phyloP scores from a whole-genome alignment of 2,329 filamentous ascomycete species.

The Neofusicoccum sp. region DNA sequence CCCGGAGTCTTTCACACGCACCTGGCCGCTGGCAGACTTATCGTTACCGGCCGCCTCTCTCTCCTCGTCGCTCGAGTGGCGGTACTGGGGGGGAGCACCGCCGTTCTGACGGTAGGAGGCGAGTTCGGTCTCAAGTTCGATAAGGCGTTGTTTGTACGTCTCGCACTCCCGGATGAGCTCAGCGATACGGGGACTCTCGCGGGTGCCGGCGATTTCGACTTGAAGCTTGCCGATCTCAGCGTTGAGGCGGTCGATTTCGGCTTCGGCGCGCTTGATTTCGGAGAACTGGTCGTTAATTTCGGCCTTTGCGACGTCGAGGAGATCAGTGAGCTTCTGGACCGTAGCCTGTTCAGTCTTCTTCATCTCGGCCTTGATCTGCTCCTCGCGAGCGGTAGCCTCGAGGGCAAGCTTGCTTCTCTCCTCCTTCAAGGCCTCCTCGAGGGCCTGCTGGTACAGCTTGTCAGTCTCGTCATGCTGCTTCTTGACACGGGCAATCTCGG shows the following conservation, averaged over 20 bases:
- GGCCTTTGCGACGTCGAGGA: slow-evolving; percentile 17
- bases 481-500: slow-evolving; percentile 18
- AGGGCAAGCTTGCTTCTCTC: slow-evolving; percentile 14
- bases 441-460: slow-evolving; percentile 18
- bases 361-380: slow-evolving; percentile 10
- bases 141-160: slow-evolving; percentile 17
- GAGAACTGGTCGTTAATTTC: slow-evolving; percentile 18
- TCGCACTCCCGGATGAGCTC: slow-evolving; percentile 22
- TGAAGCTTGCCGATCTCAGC: slow-evolving; percentile 12
- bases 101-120: slow-evolving; percentile 13
- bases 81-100: slow-evolving; percentile 19
- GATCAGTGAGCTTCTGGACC: slow-evolving; percentile 14
- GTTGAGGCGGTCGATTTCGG: slow-evolving; percentile 14
- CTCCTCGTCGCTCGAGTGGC: not conserved
- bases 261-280: slow-evolving; percentile 15
- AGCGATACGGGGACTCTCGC: slow-evolving; percentile 18
- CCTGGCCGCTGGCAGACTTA: slow-evolving; percentile 16
- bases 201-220: slow-evolving; percentile 14
- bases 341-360: slow-evolving; percentile 9
- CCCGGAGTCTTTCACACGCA: slow-evolving; percentile 11
- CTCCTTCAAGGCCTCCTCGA: slow-evolving; percentile 19
- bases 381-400: slow-evolving; percentile 5
- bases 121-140: slow-evolving; percentile 17
- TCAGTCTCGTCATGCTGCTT: slow-evolving; percentile 19
- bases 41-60: slow-evolving; percentile 1